Evolutionary conservation across 2,329 filamentous ascomycete genomes (phyloP).

Genomic region (Paramyrothecium roridum): DNA sequence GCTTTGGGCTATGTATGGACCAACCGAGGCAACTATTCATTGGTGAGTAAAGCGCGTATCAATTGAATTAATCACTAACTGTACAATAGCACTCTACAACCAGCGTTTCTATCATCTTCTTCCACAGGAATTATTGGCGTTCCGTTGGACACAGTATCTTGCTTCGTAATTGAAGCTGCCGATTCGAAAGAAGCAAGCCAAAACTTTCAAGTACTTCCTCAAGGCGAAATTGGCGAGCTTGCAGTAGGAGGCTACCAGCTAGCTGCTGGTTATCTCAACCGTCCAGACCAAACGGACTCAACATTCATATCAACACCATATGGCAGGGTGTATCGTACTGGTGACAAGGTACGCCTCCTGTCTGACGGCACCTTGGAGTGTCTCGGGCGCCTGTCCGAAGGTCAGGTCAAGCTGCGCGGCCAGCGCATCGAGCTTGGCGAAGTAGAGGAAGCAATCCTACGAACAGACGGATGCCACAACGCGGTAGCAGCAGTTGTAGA

Average conservation of each 20-base stretch:
- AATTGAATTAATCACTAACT: constrained; percentile 2
- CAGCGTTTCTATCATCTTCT: constrained; percentile 53
- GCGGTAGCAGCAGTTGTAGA: constrained; percentile 65
- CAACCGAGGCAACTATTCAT: constrained; percentile 88
- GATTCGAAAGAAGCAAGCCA: constrained; percentile 10
- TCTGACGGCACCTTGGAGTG: constrained; percentile 74
- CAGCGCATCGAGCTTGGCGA: constrained; percentile 81
- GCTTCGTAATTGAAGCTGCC: constrained; percentile 61
- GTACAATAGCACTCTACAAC: constrained; percentile 62
- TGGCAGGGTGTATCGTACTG: constrained; percentile 77
- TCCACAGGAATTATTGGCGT: constrained; percentile 69
- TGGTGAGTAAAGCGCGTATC: constrained; percentile 42
- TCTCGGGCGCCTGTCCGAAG: constrained; percentile 72
- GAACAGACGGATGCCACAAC: constrained; percentile 58
- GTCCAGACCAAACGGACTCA: constrained; percentile 67
- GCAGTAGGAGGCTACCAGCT: constrained; percentile 78
- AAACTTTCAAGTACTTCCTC: constrained; percentile 52
- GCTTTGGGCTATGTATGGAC: constrained; percentile 91
- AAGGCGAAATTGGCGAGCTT: constrained; percentile 73
- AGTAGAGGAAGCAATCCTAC: constrained; percentile 67
- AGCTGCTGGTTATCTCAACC: constrained; percentile 78
- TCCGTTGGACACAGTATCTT: constrained; percentile 78
- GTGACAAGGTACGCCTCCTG: constrained; percentile 73
- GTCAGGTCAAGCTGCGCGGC: constrained; percentile 83
- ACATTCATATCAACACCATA: constrained; percentile 68